phyloP scores from a whole-genome alignment of 2,329 filamentous ascomycete genomes.

The Sarocladium strictum region DNA sequence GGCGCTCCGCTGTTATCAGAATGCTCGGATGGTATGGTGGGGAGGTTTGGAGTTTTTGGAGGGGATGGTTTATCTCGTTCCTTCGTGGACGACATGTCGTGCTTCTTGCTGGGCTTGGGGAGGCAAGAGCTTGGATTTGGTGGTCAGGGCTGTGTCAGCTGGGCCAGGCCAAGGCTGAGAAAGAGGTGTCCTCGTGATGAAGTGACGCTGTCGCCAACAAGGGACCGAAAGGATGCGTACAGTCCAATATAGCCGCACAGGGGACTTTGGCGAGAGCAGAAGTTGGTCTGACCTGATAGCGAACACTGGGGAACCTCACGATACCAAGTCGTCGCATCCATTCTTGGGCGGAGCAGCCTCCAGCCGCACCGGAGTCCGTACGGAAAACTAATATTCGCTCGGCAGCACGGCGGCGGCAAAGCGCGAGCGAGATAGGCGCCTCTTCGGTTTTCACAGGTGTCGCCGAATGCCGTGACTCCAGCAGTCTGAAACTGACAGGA shows the following conservation, averaged over 20 bases:
- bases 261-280: too few relatives aligned
- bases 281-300: too few relatives aligned
- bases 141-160: not conserved
- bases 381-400: not conserved
- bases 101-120: too few relatives aligned
- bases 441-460: not conserved
- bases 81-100: too few relatives aligned
- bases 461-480: not conserved
- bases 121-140: too few relatives aligned
- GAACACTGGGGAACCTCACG: too few relatives aligned
- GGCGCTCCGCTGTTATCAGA: not conserved
- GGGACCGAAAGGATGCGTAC: not conserved
- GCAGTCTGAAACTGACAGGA: too few relatives aligned
- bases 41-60: too few relatives aligned
- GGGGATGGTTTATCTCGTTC: not conserved
- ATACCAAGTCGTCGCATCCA: too few relatives aligned
- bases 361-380: too few relatives aligned
- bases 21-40: not conserved
- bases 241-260: not conserved
- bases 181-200: not conserved
- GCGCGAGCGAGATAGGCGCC: not conserved
- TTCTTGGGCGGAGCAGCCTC: too few relatives aligned
- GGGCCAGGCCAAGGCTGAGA: not conserved
- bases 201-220: not conserved
- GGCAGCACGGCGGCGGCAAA: not conserved